phyloP scores from a whole-genome alignment of 2,329 filamentous ascomycete species.

The Nothophaeocryptopus gaeumannii region DNA sequence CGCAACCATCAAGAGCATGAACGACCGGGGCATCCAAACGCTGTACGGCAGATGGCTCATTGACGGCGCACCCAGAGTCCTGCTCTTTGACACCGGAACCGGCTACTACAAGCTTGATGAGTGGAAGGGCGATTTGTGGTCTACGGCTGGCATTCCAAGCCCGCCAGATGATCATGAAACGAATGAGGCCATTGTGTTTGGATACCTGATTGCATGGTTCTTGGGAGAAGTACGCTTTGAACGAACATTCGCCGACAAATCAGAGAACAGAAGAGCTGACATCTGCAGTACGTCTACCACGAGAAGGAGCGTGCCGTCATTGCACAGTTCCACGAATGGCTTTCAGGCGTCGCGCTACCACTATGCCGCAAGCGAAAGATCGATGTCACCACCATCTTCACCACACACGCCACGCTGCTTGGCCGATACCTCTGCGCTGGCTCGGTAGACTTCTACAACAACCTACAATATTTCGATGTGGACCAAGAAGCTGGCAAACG shows the following conservation, averaged over 20 bases:
- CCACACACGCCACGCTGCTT: conserved; percentile 91
- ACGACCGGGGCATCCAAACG: conserved; percentile 81
- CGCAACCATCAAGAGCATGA: conserved; percentile 87
- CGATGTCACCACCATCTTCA: conserved; percentile 97
- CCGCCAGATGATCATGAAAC: conserved; percentile 90
- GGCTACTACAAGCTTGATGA: conserved; percentile 89
- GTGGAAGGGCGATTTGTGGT: conserved; percentile 97
- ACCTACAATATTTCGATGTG: conserved; percentile 93
- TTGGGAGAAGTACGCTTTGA: conserved; percentile 74
- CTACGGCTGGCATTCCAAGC: conserved; percentile 86
- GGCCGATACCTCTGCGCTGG: conserved; percentile 95
- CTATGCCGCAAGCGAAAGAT: conserved; percentile 91
- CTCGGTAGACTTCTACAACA: conserved; percentile 99
- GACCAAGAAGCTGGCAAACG: conserved; percentile 96
- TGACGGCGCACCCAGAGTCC: conserved; percentile 87
- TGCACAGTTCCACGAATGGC: conserved; percentile 98
- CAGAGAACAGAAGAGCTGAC: conserved; percentile 16
- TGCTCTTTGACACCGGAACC: conserved; percentile 92
- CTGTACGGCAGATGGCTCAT: conserved; percentile 97
- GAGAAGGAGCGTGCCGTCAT: conserved; percentile 90
- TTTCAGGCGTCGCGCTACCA: conserved; percentile 88
- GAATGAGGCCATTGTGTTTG: conserved; percentile 96
- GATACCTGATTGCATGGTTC: conserved; percentile 97
- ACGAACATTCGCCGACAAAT: neutral
- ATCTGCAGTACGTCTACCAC: conserved; percentile 77